phyloP scores from a whole-genome alignment of 495 filamentous ascomycete species.

The Penicillium silybi region DNA sequence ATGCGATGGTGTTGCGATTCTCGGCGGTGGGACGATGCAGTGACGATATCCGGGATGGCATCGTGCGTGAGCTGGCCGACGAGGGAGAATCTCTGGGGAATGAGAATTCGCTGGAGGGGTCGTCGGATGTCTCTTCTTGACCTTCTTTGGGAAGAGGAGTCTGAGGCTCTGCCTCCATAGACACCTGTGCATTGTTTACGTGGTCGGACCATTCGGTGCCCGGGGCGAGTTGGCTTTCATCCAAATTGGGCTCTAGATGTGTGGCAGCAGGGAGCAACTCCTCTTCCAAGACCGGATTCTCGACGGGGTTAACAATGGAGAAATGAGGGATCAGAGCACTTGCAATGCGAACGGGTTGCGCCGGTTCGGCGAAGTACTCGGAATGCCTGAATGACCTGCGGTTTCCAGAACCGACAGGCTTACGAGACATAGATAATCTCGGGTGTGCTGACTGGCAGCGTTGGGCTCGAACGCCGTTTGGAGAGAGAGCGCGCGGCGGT shows the following conservation, averaged over 20 bases:
- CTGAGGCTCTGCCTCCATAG: constrained; percentile 1
- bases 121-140: not conserved
- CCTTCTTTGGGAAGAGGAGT: constrained; percentile 3
- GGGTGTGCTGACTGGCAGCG: constrained; percentile 23
- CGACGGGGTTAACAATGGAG: constrained; percentile 22
- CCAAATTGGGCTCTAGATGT: constrained; percentile 12
- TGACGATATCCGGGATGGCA: constrained; percentile 19
- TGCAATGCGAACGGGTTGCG: constrained; percentile 12
- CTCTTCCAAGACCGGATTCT: constrained; percentile 10
- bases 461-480: constrained; percentile 18
- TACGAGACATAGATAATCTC: constrained; percentile 31
- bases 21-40: constrained; percentile 21
- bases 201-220: constrained; percentile 1
- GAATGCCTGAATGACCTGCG: constrained; percentile 29
- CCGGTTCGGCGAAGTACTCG: constrained; percentile 23
- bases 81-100: constrained; percentile 11
- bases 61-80: constrained; percentile 18
- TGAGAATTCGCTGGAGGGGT: constrained; percentile 1
- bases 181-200: not conserved
- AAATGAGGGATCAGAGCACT: constrained; percentile 43
- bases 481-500: constrained; percentile 28
- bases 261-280: constrained; percentile 3
- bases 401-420: constrained; percentile 38
- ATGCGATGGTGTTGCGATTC: constrained; percentile 13
- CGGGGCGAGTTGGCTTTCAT: constrained; percentile 8